Evolutionary conservation across 108 stramenopile species (phyloP), one percentile per base, ranked within the genome.

Genomic region (Mediolabrus comicus): DNA sequence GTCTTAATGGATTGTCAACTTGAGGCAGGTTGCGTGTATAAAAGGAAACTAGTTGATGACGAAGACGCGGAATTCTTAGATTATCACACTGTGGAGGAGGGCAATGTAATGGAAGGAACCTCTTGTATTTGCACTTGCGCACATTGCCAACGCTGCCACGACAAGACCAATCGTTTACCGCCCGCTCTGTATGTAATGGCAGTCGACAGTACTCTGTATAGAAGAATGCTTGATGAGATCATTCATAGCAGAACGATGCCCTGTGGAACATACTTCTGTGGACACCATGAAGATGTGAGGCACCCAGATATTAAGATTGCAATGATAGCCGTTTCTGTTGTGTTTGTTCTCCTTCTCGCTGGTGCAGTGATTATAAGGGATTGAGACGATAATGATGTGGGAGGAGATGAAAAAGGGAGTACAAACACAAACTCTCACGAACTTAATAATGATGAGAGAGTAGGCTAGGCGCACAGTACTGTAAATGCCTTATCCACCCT

Each of bases 231-330:
- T 59, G 84, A 84, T 62, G 92, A 93, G 66, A 80, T 93, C 28
- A 64, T 85, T 17, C 71, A 75, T 33, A 75, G 83, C 24, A 76
- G 74, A 32, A 49, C n/a, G 9, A 85, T 85, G 83, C 92, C 92
- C 2, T 93, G 89, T 72, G 89, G 88, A n/a, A 68, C 87, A 14
- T 93, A 86, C 77, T 93, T 87, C 68, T 93, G 92, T 76, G 92
- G 92, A 14, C 88, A 90, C 68, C 92, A 93, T 61, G 92, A 90
- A 65, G 92, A 93, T 86, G 88, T 88, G 14, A 77, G 72, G 26
- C 65, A 83, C 62, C 92, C 92, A 4, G 81, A 74, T 55, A 82
- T 93, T 61, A 75, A 43, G 59, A 93, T 93, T 76, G 86, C 92
- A 2, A 69, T 77, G 5, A 31, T 60, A 4, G 49, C 87, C 27